Base-by-base conservation (phyloP, 441 rosid species). In the Gossypium gossypioides region DNA sequence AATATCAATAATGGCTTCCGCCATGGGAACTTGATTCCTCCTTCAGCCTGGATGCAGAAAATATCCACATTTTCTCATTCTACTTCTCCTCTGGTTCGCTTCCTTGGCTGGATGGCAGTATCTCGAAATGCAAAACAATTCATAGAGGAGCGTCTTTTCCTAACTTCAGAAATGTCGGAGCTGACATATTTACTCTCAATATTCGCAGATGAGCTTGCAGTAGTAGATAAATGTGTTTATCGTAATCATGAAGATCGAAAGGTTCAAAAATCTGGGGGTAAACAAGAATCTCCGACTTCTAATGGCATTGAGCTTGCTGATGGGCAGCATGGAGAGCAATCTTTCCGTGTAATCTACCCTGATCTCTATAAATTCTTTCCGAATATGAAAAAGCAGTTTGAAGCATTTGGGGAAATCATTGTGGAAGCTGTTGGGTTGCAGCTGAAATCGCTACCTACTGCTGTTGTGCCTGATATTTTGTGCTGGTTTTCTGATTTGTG, bases 91-190 rank as follows among this genome's bases (percentile, higher is more conserved):
- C 86, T 87, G 75, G 96, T 88, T 40, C 89, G 92, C 34, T 91
- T 87, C 82, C 87, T 91, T 72, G 97, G 97, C 73, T 91, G 97
- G 97, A 91, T 91, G 97, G 97, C 92, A 61, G 76, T 91, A 77
- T 88, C 96, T 74, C 87, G 90, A 62, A 80, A 77, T 72, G 89
- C 93, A 44, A 83, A 85, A 77, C 86, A 80, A 76, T 89, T 82
- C 82, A 65, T 78, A 44, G 82, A 76, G 76, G 89, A 88, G 69
- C 83, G 79, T 15, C 75, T 85, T 75, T 88, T 81, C 81, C 92
- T 91, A 68, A 85, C 87, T 78, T 80, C 92, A 16, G 92, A 89
- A 83, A 83, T 89, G 63, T 81, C 91, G 55, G 84, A 89, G 71
- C 75, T 91, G 75, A 86, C 93, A 16, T 74, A 67, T 79, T 79